Base-by-base conservation (phyloP, 345 rosid species). In the Orychophragmus violaceus region DNA sequence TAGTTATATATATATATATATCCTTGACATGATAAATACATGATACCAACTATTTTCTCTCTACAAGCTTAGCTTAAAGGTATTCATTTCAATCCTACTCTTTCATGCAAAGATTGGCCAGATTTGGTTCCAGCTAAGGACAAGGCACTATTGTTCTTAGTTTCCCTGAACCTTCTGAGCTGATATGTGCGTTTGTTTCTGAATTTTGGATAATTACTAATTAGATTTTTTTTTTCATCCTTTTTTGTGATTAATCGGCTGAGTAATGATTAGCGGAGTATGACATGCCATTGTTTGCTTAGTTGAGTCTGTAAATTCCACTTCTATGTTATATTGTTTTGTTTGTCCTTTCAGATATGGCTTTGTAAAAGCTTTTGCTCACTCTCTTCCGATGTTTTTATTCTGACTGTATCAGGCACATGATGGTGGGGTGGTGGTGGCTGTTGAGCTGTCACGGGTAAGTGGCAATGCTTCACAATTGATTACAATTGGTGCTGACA, bases 351-450 rank as follows among this genome's bases (percentile, higher is more conserved):
- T 60, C 22, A 72, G 33, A 57, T 46, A 46, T 37, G 25, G 21
- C 27, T 29, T 64, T 64, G 27, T 49, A 48, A 21, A 62, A 45
- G 44, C 52, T 46, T 55, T 55, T 64, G 14, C 14, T 25, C 27
- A 42, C 42, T 25, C 24, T 56, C 59, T 36, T 24, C 74, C 21
- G 70, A 44, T 44, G 42, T 37, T 63, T 53, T 50, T 70, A 21
- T 39, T 55, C 42, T 66, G 27, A 28, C 53, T 45, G 33, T 76
- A 68, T 63, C 45, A 93, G 98, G 98, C 97, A 61, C 98, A 93
- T 77, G 98, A 93, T 86, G 98, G 98, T 55, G 97, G 98, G n/a
- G n/a, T n/a, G 52, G 96, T 93, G 6, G 79, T 87, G 39, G 91
- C 94, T 74, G 80, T 88, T 81, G 98, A n/a, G n/a, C n/a, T n/a